Evolutionary conservation across 148 eudicot species (phyloP), one percentile per base, ranked within the genome.

Genomic region (Oxyria digyna): DNA sequence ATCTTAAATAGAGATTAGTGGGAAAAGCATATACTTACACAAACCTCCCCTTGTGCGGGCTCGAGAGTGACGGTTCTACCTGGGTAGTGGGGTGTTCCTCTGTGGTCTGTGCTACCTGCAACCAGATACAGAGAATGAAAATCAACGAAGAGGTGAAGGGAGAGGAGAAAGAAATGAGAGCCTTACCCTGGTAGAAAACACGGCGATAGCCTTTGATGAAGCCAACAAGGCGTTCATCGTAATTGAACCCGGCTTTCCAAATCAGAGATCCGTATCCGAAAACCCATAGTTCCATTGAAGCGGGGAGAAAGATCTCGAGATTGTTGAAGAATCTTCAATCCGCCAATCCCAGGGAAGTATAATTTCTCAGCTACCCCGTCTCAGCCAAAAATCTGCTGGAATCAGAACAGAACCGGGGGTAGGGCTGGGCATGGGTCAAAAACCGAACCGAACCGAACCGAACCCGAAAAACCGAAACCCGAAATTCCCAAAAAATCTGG

Each of bases 21-120:
- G 29, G 64, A 15, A 59, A 29, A 59, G 49, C 3, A 14, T 45
- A 15, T 32, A 79, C 89, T 79, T 68, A 94, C 99, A 77, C 99
- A 94, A 72, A 86, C 67, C 64, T 94, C 89, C 23, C 81, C 88
- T 38, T 78, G 76, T 42, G 93, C 86, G 78, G 89, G 96, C 76
- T 94, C 96, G 76, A 94, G 63, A 32, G 99, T 94, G 72, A 94
- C 99, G 3, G 96, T 88, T 84, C 99, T 85, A 62, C 99, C 99
- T 0, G 99, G 99, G 72, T 71, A 87, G 33, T 88, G 89, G 5
- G 87, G 87, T 15, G 97, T 94, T 48, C 99, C 99, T 87, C 99
- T 82, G 62, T 94, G 99, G 77, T 94, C 99, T 26, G 99, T 94
- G 70, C 99, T 94, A 0, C 98, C 98, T 93, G 74, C 67, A 70